Conservation (phyloP, 2,329 filamentous ascomycete species). For the Juglanconis juglandina region DNA sequence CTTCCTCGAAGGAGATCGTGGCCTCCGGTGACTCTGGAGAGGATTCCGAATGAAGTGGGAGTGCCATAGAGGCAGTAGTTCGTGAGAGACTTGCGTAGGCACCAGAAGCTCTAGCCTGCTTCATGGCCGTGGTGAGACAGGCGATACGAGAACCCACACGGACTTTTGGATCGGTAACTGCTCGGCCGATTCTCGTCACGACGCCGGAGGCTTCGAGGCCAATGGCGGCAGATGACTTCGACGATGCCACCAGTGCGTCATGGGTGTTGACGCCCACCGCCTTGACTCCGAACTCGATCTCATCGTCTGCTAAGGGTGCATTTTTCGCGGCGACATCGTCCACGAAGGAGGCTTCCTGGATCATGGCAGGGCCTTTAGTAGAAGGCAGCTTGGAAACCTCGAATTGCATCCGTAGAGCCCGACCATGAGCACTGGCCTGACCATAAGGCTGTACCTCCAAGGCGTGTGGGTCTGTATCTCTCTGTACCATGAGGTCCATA, state of each 20-base stretch:
- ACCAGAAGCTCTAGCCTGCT: slow-evolving; percentile 15
- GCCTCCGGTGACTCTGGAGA: background rate
- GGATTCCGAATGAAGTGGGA: slow-evolving; percentile 27
- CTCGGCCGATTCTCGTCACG: slow-evolving; percentile 26
- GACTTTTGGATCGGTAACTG: slow-evolving; percentile 21
- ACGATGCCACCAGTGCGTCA: background rate
- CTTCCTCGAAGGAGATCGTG: slow-evolving; percentile 30
- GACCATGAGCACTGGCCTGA: slow-evolving; percentile 13
- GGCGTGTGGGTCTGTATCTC: slow-evolving; percentile 36
- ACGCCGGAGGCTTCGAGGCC: slow-evolving; percentile 40
- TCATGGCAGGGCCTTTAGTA: background rate
- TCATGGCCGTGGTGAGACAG: slow-evolving; percentile 25
- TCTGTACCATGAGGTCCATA: slow-evolving; percentile 41
- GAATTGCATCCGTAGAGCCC: background rate
- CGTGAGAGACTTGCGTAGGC: slow-evolving; percentile 32
- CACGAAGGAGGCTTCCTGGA: background rate
- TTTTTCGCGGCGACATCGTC: background rate
- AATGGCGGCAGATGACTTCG: background rate
- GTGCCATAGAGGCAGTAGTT: slow-evolving; percentile 31
- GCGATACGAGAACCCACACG: slow-evolving; percentile 34
- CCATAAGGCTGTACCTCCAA: slow-evolving; percentile 39
- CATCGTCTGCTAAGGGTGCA: slow-evolving; percentile 14
- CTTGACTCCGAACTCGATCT: slow-evolving; percentile 32
- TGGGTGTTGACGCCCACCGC: slow-evolving; percentile 30
- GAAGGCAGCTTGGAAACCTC: background rate